Percentiles rank a stretch among this genome's conserved stretches.
These are phyloP conservation scores for Bretschneidera sinensis DNA, from an alignment of 345 rosid species.

Conservation along the genomic window DNA sequence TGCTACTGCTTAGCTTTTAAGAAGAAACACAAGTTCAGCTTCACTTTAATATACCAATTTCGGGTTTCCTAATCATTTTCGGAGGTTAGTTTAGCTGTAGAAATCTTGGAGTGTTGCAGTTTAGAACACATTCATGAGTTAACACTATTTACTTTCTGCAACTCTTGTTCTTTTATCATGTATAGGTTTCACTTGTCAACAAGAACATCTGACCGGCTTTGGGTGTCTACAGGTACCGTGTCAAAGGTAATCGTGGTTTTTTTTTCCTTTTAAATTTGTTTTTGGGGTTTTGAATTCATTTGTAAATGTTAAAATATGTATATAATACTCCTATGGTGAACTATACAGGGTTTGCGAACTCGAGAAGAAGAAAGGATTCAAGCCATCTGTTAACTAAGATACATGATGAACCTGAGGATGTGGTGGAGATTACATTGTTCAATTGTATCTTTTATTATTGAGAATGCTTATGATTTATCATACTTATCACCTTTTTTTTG, in stretches of 20 bases:
- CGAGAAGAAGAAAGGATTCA: constrained; percentile 77
- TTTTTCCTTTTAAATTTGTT: not conserved
- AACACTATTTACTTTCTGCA: not conserved
- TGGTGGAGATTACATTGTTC: not conserved
- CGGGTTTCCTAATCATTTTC: too few relatives aligned
- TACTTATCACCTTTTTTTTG: not conserved
- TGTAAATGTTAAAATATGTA: not conserved
- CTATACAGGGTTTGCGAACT: constrained; percentile 53
- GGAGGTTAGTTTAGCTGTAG: too few relatives aligned
- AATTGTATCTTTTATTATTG: not conserved
- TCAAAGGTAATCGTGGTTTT: constrained; percentile 45
- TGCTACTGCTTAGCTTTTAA: not conserved
- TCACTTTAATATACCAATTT: too few relatives aligned
- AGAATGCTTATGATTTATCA: not conserved
- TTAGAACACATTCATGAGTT: too few relatives aligned
- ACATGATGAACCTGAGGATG: constrained; percentile 14
- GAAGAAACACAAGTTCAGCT: too few relatives aligned
- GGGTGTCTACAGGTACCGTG: constrained; percentile 61
- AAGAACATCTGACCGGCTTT: constrained; percentile 57
- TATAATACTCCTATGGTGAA: not conserved
- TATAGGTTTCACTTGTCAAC: constrained; percentile 69
- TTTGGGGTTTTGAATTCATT: not conserved
- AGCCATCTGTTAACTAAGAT: constrained; percentile 70
- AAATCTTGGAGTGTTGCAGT: not conserved
- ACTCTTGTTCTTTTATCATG: constrained; percentile 5